A percentile compares a stretch with the other conserved stretches of the same genome.
phyloP scores from a whole-genome alignment of 2,329 filamentous ascomycete species.

The Karstenula rhodostoma region DNA sequence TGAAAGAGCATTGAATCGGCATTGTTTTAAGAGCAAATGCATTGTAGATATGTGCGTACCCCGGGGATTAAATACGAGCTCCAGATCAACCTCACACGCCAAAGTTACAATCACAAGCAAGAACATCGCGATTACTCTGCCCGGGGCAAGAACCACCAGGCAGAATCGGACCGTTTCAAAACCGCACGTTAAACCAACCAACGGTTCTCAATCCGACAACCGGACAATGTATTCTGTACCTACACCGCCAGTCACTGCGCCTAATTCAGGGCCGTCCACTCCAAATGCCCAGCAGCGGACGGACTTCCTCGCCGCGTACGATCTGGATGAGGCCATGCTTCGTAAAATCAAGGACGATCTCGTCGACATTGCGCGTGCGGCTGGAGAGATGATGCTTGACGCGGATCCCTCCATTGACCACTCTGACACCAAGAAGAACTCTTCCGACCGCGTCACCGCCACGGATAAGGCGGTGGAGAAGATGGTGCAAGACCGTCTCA shows the following conservation, averaged over 20 bases:
- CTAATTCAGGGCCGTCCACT: slow-evolving; percentile 19
- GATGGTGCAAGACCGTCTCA: slow-evolving; percentile 57
- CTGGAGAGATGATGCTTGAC: slow-evolving; percentile 44
- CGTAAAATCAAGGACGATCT: slow-evolving; percentile 29
- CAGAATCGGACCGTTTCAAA: not conserved
- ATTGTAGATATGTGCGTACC: not conserved
- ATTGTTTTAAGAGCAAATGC: too few species aligned
- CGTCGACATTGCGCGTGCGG: slow-evolving; percentile 35
- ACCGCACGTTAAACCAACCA: not conserved
- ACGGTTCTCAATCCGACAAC: not conserved
- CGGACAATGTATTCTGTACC: not conserved
- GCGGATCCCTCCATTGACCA: slow-evolving; percentile 38
- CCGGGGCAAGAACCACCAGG: not conserved
- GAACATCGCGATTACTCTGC: not conserved
- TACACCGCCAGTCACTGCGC: not conserved
- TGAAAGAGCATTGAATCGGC: not conserved
- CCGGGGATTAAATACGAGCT: not conserved
- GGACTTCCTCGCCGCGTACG: slow-evolving; percentile 26
- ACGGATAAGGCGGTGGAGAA: slow-evolving; percentile 63
- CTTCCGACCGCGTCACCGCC: slow-evolving; percentile 63
- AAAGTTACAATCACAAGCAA: not conserved
- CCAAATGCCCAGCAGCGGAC: slow-evolving; percentile 21
- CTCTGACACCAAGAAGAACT: slow-evolving; percentile 46
- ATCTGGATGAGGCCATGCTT: slow-evolving; percentile 24
- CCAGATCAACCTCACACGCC: not conserved